Conservation (phyloP, 1,284 basidiomycete genomes). For the Irpex lacteus region DNA sequence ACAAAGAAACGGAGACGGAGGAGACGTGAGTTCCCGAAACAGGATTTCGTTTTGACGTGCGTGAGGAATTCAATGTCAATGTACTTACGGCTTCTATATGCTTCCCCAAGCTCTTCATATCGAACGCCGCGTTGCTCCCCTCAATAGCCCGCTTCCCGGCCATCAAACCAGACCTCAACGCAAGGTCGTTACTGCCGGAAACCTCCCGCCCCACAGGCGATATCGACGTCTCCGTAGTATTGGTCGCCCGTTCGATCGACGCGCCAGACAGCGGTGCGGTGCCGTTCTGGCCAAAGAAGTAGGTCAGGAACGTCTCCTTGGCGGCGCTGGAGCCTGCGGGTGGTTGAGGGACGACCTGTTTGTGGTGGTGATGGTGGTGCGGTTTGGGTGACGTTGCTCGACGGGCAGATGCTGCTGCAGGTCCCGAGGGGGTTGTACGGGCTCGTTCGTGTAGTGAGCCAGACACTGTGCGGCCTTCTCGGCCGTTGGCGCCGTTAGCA, state of each 20-base stretch:
- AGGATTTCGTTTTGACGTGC: no score
- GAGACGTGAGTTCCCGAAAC: no score
- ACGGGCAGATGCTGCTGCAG: slow-evolving; percentile 24
- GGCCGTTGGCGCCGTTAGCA: slow-evolving; percentile 44
- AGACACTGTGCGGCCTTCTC: slow-evolving; percentile 65
- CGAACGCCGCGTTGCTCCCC: slow-evolving; percentile 84
- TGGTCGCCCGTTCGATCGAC: slow-evolving; percentile 36
- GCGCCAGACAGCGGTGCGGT: slow-evolving; percentile 60
- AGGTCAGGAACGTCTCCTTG: slow-evolving; percentile 90
- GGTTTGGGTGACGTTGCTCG: slow-evolving; percentile 38
- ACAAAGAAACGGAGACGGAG: no score
- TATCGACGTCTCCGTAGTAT: slow-evolving; percentile 15
- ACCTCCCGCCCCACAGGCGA: slow-evolving; percentile 52
- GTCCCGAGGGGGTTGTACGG: slow-evolving; percentile 29
- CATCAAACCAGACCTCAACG: slow-evolving; percentile 57
- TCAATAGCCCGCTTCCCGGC: slow-evolving; percentile 65
- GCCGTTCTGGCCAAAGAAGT: slow-evolving; percentile 90
- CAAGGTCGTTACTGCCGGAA: slow-evolving; percentile 43
- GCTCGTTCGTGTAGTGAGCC: slow-evolving; percentile 77
- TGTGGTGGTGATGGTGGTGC: slow-evolving; percentile 27
- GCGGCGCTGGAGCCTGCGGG: slow-evolving; percentile 41
- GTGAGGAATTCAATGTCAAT: not conserved
- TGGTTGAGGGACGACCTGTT: slow-evolving; percentile 31
- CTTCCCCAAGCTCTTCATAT: slow-evolving; percentile 98
- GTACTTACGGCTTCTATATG: slow-evolving; percentile 88